Base-by-base conservation (phyloP, 2,329 filamentous ascomycete genomes). In the Ceratocystis eucalypticola region DNA sequence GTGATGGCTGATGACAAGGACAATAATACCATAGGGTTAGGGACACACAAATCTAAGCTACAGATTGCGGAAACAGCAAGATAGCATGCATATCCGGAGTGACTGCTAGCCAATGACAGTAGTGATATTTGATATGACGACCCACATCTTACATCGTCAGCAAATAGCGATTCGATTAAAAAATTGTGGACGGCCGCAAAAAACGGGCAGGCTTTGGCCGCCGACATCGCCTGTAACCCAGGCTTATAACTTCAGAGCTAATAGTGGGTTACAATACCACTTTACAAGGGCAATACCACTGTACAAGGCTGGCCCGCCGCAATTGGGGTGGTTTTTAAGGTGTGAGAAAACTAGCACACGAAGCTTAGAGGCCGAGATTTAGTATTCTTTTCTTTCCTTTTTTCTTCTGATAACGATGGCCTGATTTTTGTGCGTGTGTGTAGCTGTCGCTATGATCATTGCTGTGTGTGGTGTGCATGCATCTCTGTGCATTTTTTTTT, bases 401-500 rank as follows among this genome's bases (percentile, higher is more conserved):
- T 44, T 46, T 53, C 7, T 50, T 12, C 28, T 30, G 37, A 15
- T 64, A 33, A 37, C 30, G 7, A 17, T 20, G 57, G 44, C 15
- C 44, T 63, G 41, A 62, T 48, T 66, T 61, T 33, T 41, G 37
- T 4, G 37, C 3, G 37, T 41, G 5, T 33, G 30, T 7, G 10
- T 41, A 3, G 37, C 10, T 41, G 37, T 15, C 37, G 37, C 3
- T 41, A 15, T 41, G 37, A 15, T 41, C 37, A 41, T 41, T 4
- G 37, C 3, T 41, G 10, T 15, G 37, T 64, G 33, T 20, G 53
- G 30, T 37, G 28, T 55, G 45, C 53, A 28, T 25, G 57, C 17
- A 61, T 63, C 70, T 70, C 30, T 33, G 30, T 33, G 6, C 30
- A 7, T 70, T 73, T 71, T 71, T 70, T 71, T 68, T 70, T 68